Base-by-base conservation (phyloP, 2,329 filamentous ascomycete genomes). In the Stachybotrys elegans region DNA sequence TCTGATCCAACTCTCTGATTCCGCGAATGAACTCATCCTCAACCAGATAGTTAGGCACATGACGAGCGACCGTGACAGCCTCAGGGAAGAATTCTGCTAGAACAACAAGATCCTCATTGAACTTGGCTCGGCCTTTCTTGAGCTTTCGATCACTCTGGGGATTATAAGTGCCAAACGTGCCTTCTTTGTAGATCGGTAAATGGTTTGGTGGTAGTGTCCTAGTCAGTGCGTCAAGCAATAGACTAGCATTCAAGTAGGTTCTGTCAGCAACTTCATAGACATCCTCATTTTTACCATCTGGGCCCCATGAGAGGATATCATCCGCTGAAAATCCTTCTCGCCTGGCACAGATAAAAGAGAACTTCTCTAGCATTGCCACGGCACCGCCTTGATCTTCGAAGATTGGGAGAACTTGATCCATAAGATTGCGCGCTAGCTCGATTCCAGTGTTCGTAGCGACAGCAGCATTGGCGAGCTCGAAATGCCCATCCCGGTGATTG, bases 21-120 rank as follows among this genome's bases (percentile, higher is more conserved):
- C 61, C 62, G 2, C 63, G 62, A 3, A 63, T 53, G 23, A 70
- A 56, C 43, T 66, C 63, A 41, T 72, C 69, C 34, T 65, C 50
- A 5, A 60, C 52, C 0, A 59, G 58, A 44, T 57, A 67, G 12
- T 47, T 29, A 2, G 19, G 12, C 8, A 59, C 25, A 3, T 37
- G 27, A 6, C 51, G 46, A 31, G 50, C 32, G 2, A 60, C 42
- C 4, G 51, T 53, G 21, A 55, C 45, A 0, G 67, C 53, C 27
- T 72, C 66, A 0, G 57, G 51, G 9, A 69, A 57, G 27, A 62
- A 53, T 4, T 65, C 52, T 44, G 55, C 42, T 3, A 71, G 40
- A 0, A 70, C 40, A 4, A 57, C 48, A 12, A 55, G 52, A 46
- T 72, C 66, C 22, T 72, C 62, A 4, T 50, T 17, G 31, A 58